Conservation (phyloP, 1,284 basidiomycete genomes). For the Rhodotorula mucilaginosa region DNA sequence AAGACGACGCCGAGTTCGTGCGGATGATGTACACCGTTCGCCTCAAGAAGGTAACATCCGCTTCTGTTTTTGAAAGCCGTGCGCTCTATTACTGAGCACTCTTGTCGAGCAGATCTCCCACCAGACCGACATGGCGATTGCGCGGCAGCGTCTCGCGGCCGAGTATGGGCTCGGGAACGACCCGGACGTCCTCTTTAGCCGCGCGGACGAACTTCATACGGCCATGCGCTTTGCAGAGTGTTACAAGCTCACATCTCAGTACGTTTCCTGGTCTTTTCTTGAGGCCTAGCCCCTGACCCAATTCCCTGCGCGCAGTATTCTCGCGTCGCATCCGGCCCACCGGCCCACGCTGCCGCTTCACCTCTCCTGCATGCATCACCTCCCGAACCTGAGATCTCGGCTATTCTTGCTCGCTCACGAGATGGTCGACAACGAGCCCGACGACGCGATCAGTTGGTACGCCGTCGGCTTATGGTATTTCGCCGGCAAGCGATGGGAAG, state of each 20-base stretch:
- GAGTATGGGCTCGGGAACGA: slow-evolving; percentile 81
- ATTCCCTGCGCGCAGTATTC: slow-evolving; percentile 60
- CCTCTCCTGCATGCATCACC: slow-evolving; percentile 94
- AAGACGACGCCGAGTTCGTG: slow-evolving; percentile 83
- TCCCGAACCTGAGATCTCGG: slow-evolving; percentile 82
- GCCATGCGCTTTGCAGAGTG: slow-evolving; percentile 92
- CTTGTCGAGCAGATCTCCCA: slow-evolving; percentile 64
- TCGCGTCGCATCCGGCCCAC: slow-evolving; percentile 75
- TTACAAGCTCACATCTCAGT: slow-evolving; percentile 81
- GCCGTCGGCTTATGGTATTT: slow-evolving; percentile 98
- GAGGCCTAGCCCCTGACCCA: not conserved
- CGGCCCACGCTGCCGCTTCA: slow-evolving; percentile 84
- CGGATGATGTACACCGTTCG: slow-evolving; percentile 86
- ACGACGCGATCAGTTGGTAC: slow-evolving; percentile 92
- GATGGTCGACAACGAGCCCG: slow-evolving; percentile 88
- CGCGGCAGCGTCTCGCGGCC: slow-evolving; percentile 68
- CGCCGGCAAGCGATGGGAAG: slow-evolving; percentile 75
- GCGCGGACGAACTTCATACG: slow-evolving; percentile 85
- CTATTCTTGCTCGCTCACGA: slow-evolving; percentile 95
- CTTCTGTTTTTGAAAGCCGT: not conserved
- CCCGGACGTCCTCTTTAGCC: slow-evolving; percentile 84
- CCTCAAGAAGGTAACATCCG: slow-evolving; percentile 65
- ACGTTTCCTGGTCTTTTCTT: slow-evolving; percentile 24
- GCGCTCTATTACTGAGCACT: slow-evolving; percentile 11
- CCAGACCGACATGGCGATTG: slow-evolving; percentile 71